Evolutionary conservation across 805 yeast genomes (phyloP).

Genomic region (Ogataea populi-albae): DNA sequence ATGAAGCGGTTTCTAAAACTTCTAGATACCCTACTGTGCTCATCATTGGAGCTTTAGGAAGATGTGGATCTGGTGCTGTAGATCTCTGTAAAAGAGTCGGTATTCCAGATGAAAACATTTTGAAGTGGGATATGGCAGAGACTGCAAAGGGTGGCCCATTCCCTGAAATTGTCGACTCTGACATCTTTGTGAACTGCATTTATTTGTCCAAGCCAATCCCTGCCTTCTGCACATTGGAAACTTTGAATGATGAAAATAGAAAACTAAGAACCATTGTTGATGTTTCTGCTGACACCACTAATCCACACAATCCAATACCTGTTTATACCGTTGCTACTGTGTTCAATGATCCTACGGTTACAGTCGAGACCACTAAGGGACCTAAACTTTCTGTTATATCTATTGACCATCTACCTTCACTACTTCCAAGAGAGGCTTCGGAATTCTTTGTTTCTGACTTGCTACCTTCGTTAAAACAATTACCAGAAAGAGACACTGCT

Average conservation of each 20-base stretch:
- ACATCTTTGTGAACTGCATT: constrained; percentile 93
- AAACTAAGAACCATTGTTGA: constrained; percentile 89
- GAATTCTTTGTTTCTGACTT: constrained; percentile 86
- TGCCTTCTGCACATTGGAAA: constrained; percentile 75
- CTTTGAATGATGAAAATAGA: constrained; percentile 66
- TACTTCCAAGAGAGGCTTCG: constrained; percentile 95
- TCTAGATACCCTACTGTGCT: constrained; percentile 74
- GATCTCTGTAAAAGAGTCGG: constrained; percentile 81
- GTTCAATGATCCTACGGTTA: constrained; percentile 86
- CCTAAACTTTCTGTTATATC: constrained; percentile 89
- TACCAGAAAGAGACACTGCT: constrained; percentile 77
- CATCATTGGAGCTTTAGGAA: constrained; percentile 95
- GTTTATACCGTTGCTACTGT: constrained; percentile 88
- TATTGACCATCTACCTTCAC: constrained; percentile 93
- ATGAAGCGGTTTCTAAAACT: constrained; percentile 54
- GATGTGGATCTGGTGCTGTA: constrained; percentile 98
- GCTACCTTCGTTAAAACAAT: constrained; percentile 81
- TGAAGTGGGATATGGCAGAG: constrained; percentile 96
- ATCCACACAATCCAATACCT: constrained; percentile 97
- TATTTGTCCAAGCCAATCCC: constrained; percentile 91
- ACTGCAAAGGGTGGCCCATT: constrained; percentile 98
- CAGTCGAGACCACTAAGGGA: constrained; percentile 73
- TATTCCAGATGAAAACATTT: constrained; percentile 76
- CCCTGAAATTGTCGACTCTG: constrained; percentile 81
- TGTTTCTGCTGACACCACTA: constrained; percentile 98